These are phyloP conservation scores for Choiromyces venosus DNA, from an alignment of 495 filamentous ascomycete genomes.

Conservation along the genomic window DNA sequence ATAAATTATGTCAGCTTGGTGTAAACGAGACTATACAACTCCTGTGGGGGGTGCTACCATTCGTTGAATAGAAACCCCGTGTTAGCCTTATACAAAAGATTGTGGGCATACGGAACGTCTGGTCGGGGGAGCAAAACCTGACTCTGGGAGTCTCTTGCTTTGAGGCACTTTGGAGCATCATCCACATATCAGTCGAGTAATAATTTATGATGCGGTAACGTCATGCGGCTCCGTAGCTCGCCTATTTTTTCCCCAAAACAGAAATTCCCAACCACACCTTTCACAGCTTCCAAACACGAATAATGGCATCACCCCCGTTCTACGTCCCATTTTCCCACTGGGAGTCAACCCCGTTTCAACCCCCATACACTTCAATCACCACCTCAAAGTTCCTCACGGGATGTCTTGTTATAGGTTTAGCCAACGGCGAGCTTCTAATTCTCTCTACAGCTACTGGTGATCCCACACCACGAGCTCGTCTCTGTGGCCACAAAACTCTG, in stretches of 20 bases:
- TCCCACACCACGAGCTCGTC: constrained; percentile 18
- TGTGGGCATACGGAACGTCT: too few relatives aligned
- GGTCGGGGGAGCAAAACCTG: too few relatives aligned
- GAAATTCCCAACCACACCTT: constrained; percentile 24
- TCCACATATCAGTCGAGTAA: too few relatives aligned
- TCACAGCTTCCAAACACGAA: constrained; percentile 4
- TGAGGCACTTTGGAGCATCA: too few relatives aligned
- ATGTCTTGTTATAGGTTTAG: constrained; percentile 35
- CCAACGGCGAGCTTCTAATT: constrained; percentile 29
- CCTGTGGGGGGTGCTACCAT: too few relatives aligned
- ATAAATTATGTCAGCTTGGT: too few relatives aligned
- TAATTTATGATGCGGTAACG: background rate
- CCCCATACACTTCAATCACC: constrained; percentile 21
- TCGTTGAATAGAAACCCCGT: too few relatives aligned
- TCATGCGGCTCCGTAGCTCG: constrained; percentile 21
- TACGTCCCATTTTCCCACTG: constrained; percentile 38
- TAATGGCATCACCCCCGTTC: constrained; percentile 34
- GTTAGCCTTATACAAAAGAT: too few relatives aligned
- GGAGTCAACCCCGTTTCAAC: constrained; percentile 17
- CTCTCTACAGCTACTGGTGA: constrained; percentile 3
- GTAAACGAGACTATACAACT: too few relatives aligned
- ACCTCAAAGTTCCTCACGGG: constrained; percentile 17
- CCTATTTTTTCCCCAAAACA: constrained; percentile 11
- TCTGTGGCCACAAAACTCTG: constrained; percentile 23
- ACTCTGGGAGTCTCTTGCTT: too few relatives aligned